Evolutionary conservation across 768 basidiomycete genomes (phyloP).

Genomic region (Suillus discolor): DNA sequence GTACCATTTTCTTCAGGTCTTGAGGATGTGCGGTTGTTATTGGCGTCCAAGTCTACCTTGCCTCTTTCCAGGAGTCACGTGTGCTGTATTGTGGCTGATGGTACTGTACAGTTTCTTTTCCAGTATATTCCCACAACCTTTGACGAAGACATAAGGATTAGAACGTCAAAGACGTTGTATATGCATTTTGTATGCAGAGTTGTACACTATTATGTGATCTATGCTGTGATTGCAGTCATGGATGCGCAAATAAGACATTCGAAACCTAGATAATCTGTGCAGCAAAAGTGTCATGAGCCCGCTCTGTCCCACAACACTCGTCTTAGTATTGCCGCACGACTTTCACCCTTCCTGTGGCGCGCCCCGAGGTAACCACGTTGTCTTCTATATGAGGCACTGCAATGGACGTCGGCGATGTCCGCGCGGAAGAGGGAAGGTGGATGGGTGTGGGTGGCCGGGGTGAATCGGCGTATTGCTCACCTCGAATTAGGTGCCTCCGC

Average conservation of each 20-base stretch:
- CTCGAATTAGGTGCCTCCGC: conserved; percentile 34
- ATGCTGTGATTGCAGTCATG: conserved; percentile 7
- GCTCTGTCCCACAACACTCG: background rate
- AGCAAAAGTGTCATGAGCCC: background rate
- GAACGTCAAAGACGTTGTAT: background rate
- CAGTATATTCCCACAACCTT: conserved; percentile 22
- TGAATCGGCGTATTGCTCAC: conserved; percentile 39
- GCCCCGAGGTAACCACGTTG: conserved; percentile 24
- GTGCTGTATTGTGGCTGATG: conserved; percentile 51
- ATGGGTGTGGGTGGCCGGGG: conserved; percentile 42
- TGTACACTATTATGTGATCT: conserved; percentile 13
- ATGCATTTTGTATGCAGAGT: background rate
- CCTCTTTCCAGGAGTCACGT: conserved; percentile 28
- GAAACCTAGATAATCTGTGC: conserved; percentile 23
- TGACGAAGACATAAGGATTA: background rate
- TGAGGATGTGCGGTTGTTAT: conserved; percentile 38
- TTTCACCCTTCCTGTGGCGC: conserved; percentile 48
- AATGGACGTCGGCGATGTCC: conserved; percentile 54
- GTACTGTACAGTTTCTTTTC: conserved; percentile 57
- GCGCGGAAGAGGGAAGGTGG: conserved; percentile 45
- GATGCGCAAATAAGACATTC: conserved; percentile 22
- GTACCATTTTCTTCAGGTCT: conserved; percentile 71
- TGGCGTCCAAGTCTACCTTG: conserved; percentile 24
- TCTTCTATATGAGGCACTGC: conserved; percentile 50
- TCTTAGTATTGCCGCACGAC: conserved; percentile 47